These are phyloP conservation scores for Botrytis squamosa DNA, from an alignment of 2,329 filamentous ascomycete genomes.

Conservation along the genomic window DNA sequence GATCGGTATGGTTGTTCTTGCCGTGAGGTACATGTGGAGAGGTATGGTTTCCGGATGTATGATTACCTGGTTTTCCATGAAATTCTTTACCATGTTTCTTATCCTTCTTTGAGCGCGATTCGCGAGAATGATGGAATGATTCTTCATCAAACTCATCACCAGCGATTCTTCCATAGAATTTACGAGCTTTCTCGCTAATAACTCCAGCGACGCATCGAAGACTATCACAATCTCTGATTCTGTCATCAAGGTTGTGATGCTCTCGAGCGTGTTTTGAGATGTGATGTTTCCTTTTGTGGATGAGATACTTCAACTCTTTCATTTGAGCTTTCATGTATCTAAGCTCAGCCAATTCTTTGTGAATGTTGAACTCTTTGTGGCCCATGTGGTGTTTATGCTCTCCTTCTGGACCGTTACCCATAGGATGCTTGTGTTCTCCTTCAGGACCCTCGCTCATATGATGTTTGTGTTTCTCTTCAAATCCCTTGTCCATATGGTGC, in stretches of 20 bases:
- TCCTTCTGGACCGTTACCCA: neutral
- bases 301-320: conserved; percentile 44
- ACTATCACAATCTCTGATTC: conserved; percentile 43
- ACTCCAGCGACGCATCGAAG: conserved; percentile 46
- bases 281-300: conserved; percentile 44
- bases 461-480: neutral
- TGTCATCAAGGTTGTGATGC: conserved; percentile 38
- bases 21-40: conserved; percentile 18
- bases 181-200: conserved; percentile 42
- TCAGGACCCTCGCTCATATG: neutral
- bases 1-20: conserved; percentile 33
- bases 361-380: conserved; percentile 37
- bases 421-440: neutral
- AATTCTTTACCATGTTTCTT: neutral
- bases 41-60: conserved; percentile 25
- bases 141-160: conserved; percentile 25
- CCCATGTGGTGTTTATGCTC: neutral
- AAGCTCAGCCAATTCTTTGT: conserved; percentile 47
- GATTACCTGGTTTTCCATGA: conserved; percentile 21
- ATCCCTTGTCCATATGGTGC: neutral
- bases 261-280: conserved; percentile 38
- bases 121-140: conserved; percentile 9
- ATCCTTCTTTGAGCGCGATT: conserved; percentile 17
- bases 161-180: conserved; percentile 38
- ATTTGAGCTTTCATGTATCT: conserved; percentile 46